These are phyloP conservation scores for Vanrija sp. DNA, from an alignment of 1,284 basidiomycete genomes.

Conservation along the genomic window DNA sequence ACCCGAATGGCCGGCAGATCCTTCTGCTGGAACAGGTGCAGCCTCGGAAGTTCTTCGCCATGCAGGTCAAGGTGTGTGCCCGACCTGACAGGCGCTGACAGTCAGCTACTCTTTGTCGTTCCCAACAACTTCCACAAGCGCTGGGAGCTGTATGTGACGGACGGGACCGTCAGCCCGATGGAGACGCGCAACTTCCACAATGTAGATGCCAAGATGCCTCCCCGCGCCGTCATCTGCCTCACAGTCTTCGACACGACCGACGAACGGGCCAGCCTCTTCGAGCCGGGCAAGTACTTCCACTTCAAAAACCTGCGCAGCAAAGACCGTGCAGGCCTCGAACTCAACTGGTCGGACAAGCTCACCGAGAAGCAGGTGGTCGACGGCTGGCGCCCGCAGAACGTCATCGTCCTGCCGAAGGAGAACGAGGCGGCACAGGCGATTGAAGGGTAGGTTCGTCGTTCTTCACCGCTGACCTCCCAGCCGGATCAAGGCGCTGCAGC, in stretches of 20 bases:
- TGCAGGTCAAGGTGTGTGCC: slow-evolving; percentile 25
- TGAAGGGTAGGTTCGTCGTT: slow-evolving; percentile 22
- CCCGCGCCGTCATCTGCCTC: slow-evolving; percentile 1
- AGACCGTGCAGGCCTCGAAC: slow-evolving; percentile 22
- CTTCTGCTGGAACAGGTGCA: neutral
- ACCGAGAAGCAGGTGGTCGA: slow-evolving; percentile 18
- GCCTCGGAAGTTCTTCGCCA: slow-evolving; percentile 1
- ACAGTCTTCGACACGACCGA: neutral
- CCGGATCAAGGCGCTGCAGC: slow-evolving; percentile 5
- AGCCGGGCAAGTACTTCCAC: slow-evolving; percentile 22
- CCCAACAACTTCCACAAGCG: neutral
- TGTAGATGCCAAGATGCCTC: slow-evolving; percentile 1
- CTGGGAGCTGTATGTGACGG: slow-evolving; percentile 35
- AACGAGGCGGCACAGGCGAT: slow-evolving; percentile 24
- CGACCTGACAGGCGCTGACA: neutral
- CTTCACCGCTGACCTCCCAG: slow-evolving; percentile 4
- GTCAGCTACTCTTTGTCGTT: slow-evolving; percentile 21
- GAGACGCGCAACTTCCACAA: slow-evolving; percentile 28
- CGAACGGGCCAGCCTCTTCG: neutral
- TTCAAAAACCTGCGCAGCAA: slow-evolving; percentile 28
- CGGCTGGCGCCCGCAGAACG: slow-evolving; percentile 21
- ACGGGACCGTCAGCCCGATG: slow-evolving; percentile 27
- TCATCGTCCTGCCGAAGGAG: slow-evolving; percentile 1
- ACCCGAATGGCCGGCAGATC: neutral
- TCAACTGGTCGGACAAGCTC: slow-evolving; percentile 31